These are phyloP conservation scores for Kurtzmaniella quercitrusa DNA, from an alignment of 1,139 yeast species.

Conservation along the genomic window DNA sequence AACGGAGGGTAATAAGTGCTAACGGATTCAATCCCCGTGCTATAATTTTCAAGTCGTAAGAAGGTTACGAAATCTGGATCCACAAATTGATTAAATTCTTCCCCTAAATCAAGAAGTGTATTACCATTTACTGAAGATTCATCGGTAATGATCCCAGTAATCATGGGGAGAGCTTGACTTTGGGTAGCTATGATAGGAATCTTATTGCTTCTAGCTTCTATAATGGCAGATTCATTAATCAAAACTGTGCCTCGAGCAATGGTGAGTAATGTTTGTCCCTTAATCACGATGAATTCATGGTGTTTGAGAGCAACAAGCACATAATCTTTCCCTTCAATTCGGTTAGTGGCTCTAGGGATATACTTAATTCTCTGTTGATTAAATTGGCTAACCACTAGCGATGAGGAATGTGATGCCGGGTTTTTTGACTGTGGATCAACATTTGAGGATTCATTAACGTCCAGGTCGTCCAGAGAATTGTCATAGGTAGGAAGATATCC, in stretches of 20 bases:
- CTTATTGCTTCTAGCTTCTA: constrained; percentile 24
- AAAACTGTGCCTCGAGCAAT: constrained; percentile 58
- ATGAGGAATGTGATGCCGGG: background rate
- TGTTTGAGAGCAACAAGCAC: constrained; percentile 40
- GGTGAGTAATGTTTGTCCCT: constrained; percentile 54
- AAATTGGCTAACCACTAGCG: background rate
- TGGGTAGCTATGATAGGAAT: constrained; percentile 45
- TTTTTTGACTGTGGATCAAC: background rate
- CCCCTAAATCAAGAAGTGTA: constrained; percentile 8
- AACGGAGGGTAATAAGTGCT: constrained; percentile 47
- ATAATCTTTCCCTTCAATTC: constrained; percentile 11
- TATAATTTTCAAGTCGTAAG: constrained; percentile 30
- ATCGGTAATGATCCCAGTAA: constrained; percentile 32
- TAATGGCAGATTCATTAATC: constrained; percentile 50
- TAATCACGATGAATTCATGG: constrained; percentile 47
- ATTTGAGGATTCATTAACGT: background rate
- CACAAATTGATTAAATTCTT: constrained; percentile 30
- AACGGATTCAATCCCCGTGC: constrained; percentile 45
- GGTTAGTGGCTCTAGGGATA: background rate
- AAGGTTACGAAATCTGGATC: constrained; percentile 39
- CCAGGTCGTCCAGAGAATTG: constrained; percentile 2
- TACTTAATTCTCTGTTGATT: background rate
- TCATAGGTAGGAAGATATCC: background rate
- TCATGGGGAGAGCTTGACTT: constrained; percentile 51
- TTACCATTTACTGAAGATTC: no score